phyloP scores from a whole-genome alignment of 352 stramenopile species.

The Phytophthora hybrid region DNA sequence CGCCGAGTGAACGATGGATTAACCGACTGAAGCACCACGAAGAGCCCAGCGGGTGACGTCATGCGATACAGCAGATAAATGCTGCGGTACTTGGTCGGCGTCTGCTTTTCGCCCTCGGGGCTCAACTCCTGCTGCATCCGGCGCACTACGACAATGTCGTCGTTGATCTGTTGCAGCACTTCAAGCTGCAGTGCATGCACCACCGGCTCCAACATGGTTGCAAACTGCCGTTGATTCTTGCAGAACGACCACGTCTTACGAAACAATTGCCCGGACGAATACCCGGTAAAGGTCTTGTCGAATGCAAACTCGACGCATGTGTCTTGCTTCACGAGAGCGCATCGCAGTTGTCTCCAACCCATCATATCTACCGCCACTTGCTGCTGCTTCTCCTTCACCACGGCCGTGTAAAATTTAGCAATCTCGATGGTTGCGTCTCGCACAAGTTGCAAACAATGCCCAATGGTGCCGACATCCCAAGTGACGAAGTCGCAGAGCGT shows the following conservation, averaged over 20 bases:
- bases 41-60: constrained; percentile 35
- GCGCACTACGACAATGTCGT: constrained; percentile 47
- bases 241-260: constrained; percentile 43
- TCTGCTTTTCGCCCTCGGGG: constrained; percentile 28
- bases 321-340: constrained; percentile 20
- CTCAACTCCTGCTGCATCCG: constrained; percentile 44
- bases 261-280: constrained; percentile 33
- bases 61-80: constrained; percentile 49
- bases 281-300: constrained; percentile 32
- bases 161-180: constrained; percentile 46
- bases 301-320: constrained; percentile 44
- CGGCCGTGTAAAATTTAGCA: constrained; percentile 29
- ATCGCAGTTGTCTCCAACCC: constrained; percentile 36
- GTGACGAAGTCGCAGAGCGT: constrained; percentile 52
- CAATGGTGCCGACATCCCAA: constrained; percentile 40
- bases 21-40: constrained; percentile 44
- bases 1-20: constrained; percentile 43
- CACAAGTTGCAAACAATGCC: constrained; percentile 44
- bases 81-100: constrained; percentile 42
- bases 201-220: constrained; percentile 34
- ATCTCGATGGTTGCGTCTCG: constrained; percentile 37
- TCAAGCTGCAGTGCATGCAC: constrained; percentile 36
- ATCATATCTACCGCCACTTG: constrained; percentile 23
- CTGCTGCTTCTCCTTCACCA: not conserved
- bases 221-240: constrained; percentile 40